Evolutionary conservation across 2,329 filamentous ascomycete species (phyloP), one percentile per base, ranked within the genome.

Genomic region (Coleophoma eucalyptorum): DNA sequence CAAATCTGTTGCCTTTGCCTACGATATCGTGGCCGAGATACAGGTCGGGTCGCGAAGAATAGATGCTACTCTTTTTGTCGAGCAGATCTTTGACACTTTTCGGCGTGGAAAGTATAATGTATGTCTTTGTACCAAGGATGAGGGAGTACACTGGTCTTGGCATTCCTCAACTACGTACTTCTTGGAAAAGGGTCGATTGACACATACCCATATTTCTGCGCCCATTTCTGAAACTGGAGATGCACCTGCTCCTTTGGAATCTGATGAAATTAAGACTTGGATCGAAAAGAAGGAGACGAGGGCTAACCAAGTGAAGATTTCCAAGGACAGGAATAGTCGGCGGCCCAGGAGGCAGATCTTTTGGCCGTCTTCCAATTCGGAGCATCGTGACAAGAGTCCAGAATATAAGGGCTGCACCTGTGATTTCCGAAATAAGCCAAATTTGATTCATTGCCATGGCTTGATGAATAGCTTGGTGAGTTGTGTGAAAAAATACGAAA

Each of bases 1-100:
- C 61, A 6, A 76, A 59, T 52, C 78, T 73, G 53, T 76, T 67
- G 2, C 72, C 72, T 2, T 67, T 64, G 6, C 71, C 70, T 48
- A 76, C 73, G 2, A 55, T 5, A 4, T 45, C 47, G 44, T 51
- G 45, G 15, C 41, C 51, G 13, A 56, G 45, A 48, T 55, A 58
- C 46, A 52, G 50, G 3, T 48, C 46, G 19, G 12, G 55, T n/a
- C 57, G 15, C 15, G 32, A 12, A 20, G 48, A 51, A 26, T 59
- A 59, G 31, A 55, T 58, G 10, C 11, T 37, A 44, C 55, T 53
- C 34, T 35, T 37, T 45, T 54, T 58, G 43, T 58, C 56, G 12
- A 56, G 33, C 13, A 59, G 35, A 15, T 59, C 57, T 37, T 58
- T 57, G 19, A 59, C 46, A 15, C 54, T 50, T 5, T 21, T n/a